Conservation (phyloP, 225 moss, liverwort and hornwort genomes). For the Marchantia paleacea region DNA sequence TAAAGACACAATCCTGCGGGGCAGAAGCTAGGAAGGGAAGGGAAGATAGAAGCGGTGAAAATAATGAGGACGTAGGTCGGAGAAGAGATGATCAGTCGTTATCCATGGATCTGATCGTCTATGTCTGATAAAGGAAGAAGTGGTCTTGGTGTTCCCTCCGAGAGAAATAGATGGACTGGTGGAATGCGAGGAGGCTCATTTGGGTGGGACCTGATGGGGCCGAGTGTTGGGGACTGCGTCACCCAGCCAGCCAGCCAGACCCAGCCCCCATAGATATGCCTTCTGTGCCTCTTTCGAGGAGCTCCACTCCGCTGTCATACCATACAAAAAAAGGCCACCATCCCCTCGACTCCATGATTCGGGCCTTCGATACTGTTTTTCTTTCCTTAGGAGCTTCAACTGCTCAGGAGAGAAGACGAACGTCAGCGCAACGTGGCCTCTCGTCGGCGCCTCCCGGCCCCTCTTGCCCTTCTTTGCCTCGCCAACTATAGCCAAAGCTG, state of each 20-base stretch:
- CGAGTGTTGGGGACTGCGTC: not conserved
- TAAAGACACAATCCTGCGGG: not conserved
- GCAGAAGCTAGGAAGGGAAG: not conserved
- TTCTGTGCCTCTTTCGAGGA: not conserved
- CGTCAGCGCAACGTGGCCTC: slow-evolving; percentile 20
- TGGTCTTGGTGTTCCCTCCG: not conserved
- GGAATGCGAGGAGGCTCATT: slow-evolving; percentile 4
- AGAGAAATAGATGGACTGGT: not conserved
- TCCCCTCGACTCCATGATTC: not conserved
- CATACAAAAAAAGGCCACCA: not conserved
- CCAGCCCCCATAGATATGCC: slow-evolving; percentile 3
- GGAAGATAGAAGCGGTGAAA: not conserved
- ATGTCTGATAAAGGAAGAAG: not conserved
- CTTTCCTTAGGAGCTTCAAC: not conserved
- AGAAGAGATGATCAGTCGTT: not conserved
- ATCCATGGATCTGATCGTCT: not conserved
- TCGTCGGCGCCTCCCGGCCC: not conserved
- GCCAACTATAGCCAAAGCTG: not conserved
- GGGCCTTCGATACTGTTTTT: slow-evolving; percentile 14
- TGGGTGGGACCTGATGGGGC: not conserved
- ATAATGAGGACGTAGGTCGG: not conserved
- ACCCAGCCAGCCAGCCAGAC: not conserved
- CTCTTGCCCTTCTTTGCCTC: not conserved
- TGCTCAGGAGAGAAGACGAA: slow-evolving; percentile 7
- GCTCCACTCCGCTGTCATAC: not conserved